Percentiles rank a stretch among this genome's conserved stretches.
phyloP scores from a whole-genome alignment of 1,284 basidiomycete species.

The Lentinula novae-zelandiae region DNA sequence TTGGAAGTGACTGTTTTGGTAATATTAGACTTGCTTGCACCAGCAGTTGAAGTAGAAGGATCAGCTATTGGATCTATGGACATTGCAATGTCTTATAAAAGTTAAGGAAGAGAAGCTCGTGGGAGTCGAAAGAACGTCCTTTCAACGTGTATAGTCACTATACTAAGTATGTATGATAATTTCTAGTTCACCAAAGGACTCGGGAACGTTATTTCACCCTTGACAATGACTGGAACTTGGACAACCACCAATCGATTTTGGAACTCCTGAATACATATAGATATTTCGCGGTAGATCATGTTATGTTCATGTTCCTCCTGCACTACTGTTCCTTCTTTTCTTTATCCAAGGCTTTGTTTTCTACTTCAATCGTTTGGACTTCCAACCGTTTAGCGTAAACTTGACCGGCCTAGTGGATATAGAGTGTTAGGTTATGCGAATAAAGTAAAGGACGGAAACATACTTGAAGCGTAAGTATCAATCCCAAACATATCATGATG shows the following conservation, averaged over 20 bases:
- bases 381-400: slow-evolving; percentile 78
- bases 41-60: background rate
- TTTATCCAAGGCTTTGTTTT: slow-evolving; percentile 26
- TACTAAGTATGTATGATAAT: too few relatives aligned
- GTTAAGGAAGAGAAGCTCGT: background rate
- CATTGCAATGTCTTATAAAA: background rate
- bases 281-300: background rate
- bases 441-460: background rate
- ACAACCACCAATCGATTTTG: too few relatives aligned
- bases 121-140: background rate
- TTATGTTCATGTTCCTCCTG: background rate
- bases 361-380: slow-evolving; percentile 43
- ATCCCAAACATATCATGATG: slow-evolving; percentile 62
- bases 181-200: too few relatives aligned
- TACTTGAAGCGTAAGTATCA: slow-evolving; percentile 72
- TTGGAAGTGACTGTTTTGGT: background rate
- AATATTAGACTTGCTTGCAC: background rate
- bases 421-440: background rate
- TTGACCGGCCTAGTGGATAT: slow-evolving; percentile 65
- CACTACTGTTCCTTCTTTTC: slow-evolving; percentile 39
- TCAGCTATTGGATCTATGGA: background rate
- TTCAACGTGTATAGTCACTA: too few relatives aligned
- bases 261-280: too few relatives aligned
- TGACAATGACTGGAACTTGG: too few relatives aligned
- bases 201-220: too few relatives aligned